phyloP scores from a whole-genome alignment of 75 land plant genomes.

The Chamaecyparis obtusa region DNA sequence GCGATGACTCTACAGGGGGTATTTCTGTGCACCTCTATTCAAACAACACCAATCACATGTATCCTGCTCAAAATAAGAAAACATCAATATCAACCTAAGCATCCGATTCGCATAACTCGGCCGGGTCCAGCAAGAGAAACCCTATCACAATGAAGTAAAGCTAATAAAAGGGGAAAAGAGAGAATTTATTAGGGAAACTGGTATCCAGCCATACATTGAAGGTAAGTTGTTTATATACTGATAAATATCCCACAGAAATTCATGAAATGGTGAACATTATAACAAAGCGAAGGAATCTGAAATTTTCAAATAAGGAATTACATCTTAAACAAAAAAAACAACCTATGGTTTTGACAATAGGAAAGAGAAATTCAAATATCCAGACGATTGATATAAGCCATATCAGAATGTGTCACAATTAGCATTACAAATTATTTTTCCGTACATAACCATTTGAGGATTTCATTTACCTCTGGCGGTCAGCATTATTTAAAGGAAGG shows the following conservation, averaged over 20 bases:
- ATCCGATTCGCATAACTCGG: not conserved
- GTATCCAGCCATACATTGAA: not conserved
- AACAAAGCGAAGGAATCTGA: not conserved
- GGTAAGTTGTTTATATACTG: not conserved
- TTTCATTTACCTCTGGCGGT: no score
- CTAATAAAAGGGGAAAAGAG: not conserved
- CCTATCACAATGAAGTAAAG: not conserved
- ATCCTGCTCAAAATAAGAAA: not conserved
- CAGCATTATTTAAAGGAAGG: no score
- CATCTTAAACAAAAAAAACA: no score
- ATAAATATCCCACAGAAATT: not conserved
- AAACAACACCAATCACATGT: not conserved
- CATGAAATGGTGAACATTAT: no score
- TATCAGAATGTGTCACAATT: not conserved
- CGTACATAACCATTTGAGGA: not conserved
- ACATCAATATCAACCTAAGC: not conserved
- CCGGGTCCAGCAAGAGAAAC: not conserved
- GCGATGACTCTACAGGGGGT: constrained; percentile 26
- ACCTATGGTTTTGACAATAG: no score
- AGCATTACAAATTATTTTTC: no score
- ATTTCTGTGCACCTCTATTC: constrained; percentile 5
- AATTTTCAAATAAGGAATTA: no score
- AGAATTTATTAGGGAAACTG: not conserved
- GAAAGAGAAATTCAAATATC: not conserved
- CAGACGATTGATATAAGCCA: not conserved